Percentiles rank a stretch among this genome's conserved stretches.
Evolutionary conservation across 306 rosid species (phyloP).

Genomic region (Rubus idaeus): DNA sequence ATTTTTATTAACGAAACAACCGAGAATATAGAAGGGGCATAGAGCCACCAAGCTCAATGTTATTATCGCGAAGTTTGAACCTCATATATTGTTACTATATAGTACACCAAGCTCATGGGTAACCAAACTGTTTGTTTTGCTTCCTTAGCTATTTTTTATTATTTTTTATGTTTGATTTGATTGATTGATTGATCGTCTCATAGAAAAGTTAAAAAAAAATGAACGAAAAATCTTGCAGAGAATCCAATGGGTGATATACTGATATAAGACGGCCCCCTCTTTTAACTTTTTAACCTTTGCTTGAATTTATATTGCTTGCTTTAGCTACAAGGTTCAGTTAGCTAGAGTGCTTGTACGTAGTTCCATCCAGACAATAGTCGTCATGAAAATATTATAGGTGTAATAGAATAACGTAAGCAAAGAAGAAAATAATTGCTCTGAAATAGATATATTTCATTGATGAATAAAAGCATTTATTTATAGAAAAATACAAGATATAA

Average conservation of each 20-base stretch:
- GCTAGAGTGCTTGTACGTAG: no score
- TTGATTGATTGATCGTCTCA: slow-evolving; percentile 20
- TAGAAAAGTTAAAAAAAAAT: slow-evolving; percentile 13
- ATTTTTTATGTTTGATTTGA: slow-evolving; percentile 20
- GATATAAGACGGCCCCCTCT: no score
- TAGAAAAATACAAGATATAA: no score
- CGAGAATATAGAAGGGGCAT: no score
- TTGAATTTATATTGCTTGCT: neutral
- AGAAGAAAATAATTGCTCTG: no score
- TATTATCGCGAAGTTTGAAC: neutral
- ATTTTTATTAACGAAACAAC: no score
- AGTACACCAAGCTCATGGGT: neutral
- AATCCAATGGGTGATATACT: neutral
- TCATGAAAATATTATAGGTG: no score
- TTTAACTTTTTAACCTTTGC: neutral
- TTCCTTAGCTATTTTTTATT: neutral
- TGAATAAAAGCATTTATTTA: no score
- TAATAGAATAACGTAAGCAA: no score
- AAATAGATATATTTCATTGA: no score
- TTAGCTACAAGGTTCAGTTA: neutral
- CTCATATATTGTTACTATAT: neutral
- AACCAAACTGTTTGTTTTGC: neutral
- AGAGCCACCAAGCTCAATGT: no score
- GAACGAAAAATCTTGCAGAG: neutral
- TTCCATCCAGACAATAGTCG: no score